Percentiles rank a stretch among this genome's conserved stretches.
Evolutionary conservation across 805 yeast genomes (phyloP).

Genomic region (Pichia scutulata): DNA sequence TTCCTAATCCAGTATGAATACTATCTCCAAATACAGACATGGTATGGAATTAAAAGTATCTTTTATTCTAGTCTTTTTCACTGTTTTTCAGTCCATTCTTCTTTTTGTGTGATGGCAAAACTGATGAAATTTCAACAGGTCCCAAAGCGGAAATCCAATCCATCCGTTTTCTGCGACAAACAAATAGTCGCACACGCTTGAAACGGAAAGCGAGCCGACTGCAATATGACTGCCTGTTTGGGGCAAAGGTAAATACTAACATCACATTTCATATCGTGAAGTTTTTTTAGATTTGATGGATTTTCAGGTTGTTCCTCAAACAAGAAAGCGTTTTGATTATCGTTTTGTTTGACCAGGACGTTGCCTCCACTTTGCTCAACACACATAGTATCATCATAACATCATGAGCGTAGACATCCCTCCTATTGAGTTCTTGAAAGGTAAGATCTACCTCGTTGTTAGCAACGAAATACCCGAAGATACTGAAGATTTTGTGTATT

Average conservation of each 20-base stretch:
- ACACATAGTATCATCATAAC: not conserved
- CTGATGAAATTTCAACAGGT: not conserved
- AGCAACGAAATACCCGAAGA: conserved; percentile 74
- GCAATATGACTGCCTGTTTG: not conserved
- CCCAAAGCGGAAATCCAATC: not conserved
- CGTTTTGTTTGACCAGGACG: not conserved
- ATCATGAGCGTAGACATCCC: conserved; percentile 6
- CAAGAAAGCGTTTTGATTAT: not conserved
- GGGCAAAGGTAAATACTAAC: conserved; percentile 2
- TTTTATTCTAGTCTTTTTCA: too few relatives aligned
- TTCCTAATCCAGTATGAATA: conserved; percentile 24
- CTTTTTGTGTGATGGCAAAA: not conserved
- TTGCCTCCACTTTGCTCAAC: not conserved
- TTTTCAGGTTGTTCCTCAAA: not conserved
- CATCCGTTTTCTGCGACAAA: not conserved
- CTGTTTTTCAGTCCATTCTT: too few relatives aligned
- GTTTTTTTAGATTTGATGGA: not conserved
- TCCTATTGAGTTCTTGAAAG: conserved; percentile 35
- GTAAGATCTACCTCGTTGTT: conserved; percentile 84
- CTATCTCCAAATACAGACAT: conserved; percentile 7
- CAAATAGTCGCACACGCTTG: not conserved
- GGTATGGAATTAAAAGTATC: too few relatives aligned
- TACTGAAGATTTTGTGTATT: conserved; percentile 67
- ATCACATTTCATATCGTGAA: not conserved
- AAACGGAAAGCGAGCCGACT: not conserved